Base-by-base conservation (phyloP, 1,284 basidiomycete species). In the Cryptococcus amylolentus region DNA sequence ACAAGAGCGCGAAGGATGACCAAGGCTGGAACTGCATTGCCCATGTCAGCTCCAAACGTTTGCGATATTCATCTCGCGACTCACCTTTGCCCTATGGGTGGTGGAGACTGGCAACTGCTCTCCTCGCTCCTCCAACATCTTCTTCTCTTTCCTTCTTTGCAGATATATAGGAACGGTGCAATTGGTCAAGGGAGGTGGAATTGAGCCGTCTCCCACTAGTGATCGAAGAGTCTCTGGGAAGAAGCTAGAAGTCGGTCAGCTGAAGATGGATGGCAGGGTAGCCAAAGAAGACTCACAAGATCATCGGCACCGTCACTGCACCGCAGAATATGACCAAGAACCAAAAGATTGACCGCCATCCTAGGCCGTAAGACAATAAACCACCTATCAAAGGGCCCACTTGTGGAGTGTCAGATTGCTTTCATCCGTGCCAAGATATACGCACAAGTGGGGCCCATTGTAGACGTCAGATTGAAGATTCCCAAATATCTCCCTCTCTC, bases 341-440 rank as follows among this genome's bases (percentile, higher is more conserved):
- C 71, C 70, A 75, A 47, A 73, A 74, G 55, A 73, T 72, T 14
- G 58, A 57, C 41, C 69, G 59, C 73, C 71, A 73, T 13, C 70
- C 69, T 6, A 73, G 58, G 3, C 66, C 65, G 18, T 63, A 56
- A 1, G 66, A 58, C 38, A 73, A 63, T 37, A 61, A 42, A 9
- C 62, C 59, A 18, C 73, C 73, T 14, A 76, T 51, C 0, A 72
- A 51, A 0, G 73, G 73, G 10, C 73, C 72, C n/a, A 71, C 56
- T 58, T 47, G 18, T 18, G 28, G 14, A 31, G n/a, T 13, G 39
- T 37, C 51, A 26, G 23, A 12, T 31, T 16, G 18, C 38, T 18
- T 16, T 16, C 23, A 14, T 5, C 27, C 10, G 7, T 26, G 14
- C 13, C 31, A 8, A 10, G n/a, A 28, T 45, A 23, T 16, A 63